These are phyloP conservation scores for Vitis labrusca DNA, from an alignment of 164 flowering plant genomes.

Conservation along the genomic window DNA sequence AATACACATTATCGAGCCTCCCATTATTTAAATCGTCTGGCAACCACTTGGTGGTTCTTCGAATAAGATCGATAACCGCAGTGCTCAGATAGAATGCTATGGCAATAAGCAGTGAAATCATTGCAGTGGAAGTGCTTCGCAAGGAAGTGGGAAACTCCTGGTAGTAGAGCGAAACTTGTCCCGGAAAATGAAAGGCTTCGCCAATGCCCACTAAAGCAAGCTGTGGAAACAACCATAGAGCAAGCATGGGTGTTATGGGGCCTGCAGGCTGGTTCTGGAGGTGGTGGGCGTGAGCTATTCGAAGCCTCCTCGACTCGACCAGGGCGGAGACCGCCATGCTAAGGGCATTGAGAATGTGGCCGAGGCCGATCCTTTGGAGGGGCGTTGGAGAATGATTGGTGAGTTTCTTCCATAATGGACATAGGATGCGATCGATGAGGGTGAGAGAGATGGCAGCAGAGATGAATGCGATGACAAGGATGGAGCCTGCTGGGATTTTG, in stretches of 20 bases:
- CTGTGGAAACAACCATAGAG: slow-evolving; percentile 47
- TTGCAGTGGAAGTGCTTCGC: slow-evolving; percentile 40
- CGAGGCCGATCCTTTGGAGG: slow-evolving; percentile 56
- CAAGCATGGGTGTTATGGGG: slow-evolving; percentile 40
- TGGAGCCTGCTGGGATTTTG: slow-evolving; percentile 62
- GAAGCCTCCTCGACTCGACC: slow-evolving; percentile 51
- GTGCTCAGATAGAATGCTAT: slow-evolving; percentile 49
- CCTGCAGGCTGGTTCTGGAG: slow-evolving; percentile 9
- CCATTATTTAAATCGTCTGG: slow-evolving; percentile 56
- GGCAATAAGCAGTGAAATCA: slow-evolving; percentile 37
- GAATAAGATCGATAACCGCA: slow-evolving; percentile 39
- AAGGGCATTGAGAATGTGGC: slow-evolving; percentile 49
- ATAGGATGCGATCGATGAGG: slow-evolving; percentile 44
- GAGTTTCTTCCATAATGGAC: slow-evolving; percentile 42
- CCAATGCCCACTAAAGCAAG: slow-evolving; percentile 48
- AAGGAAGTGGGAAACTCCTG: slow-evolving; percentile 50
- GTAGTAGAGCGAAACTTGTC: slow-evolving; percentile 49
- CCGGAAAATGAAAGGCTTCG: slow-evolving; percentile 65
- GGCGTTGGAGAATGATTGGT: slow-evolving; percentile 29
- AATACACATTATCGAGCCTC: slow-evolving; percentile 42
- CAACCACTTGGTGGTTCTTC: slow-evolving; percentile 49
- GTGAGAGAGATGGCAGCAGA: slow-evolving; percentile 37
- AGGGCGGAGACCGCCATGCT: slow-evolving; percentile 51
- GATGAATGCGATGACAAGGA: slow-evolving; percentile 36
- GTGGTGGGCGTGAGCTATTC: slow-evolving; percentile 18